Base-by-base conservation (phyloP, 805 yeast genomes). In the Huiozyma sinensis region DNA sequence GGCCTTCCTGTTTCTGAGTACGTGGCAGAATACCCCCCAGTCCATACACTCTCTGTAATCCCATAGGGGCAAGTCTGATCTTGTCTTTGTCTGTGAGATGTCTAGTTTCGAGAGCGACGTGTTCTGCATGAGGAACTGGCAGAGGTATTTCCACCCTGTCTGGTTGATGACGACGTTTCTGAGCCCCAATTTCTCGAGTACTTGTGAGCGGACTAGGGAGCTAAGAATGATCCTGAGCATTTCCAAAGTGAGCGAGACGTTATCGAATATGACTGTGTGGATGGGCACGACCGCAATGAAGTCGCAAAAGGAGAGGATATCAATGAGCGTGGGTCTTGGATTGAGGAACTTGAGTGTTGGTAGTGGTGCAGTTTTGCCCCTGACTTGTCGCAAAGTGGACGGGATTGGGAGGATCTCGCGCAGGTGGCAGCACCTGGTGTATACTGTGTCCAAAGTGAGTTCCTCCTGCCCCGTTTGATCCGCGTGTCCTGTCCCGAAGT, bases 331-430 rank as follows among this genome's bases (percentile, higher is more conserved):
- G 1, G 97, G 97, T 42, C 77, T 71, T n/a, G 95, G 94, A 56
- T 89, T 89, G 54, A 84, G 67, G 46, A 90, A 68, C 54, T 82
- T 86, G 45, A 89, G 60, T 4, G 76, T 58, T 6, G 85, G 79
- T 27, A 89, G 61, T 4, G 95, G 95, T 0, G 84, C 79, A 39
- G 80, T 73, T 29, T 87, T 79, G 24, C 83, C 86, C 55, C 79
- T 79, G 1, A 85, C 84, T 58, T 86, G 95, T 55, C 83, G 82
- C 52, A 85, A 57, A 6, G 90, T 87, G 2, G 95, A 90, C 3
- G 95, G 90, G 41, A 89, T 89, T 1, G 97, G 97, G 48, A 89
- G 62, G 45, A 89, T 89, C 56, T 89, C 97, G 44, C 97, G 70
- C 46, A 89, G 67, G 61, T 89, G 97, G 60, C 97, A 89, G 61